These are phyloP conservation scores for Saturnispora sanitii DNA, from an alignment of 805 yeast species.

Conservation along the genomic window DNA sequence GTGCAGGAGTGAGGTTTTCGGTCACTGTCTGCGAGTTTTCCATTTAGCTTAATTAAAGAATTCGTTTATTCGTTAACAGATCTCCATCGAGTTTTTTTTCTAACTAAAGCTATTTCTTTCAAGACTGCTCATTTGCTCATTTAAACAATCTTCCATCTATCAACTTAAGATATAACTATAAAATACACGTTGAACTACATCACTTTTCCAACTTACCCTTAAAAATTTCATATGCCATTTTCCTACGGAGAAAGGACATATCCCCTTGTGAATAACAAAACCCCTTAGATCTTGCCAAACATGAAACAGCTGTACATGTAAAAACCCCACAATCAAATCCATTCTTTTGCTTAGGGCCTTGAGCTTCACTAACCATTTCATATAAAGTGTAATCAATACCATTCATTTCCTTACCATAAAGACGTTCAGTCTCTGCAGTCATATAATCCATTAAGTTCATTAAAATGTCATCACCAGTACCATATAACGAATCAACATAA, in stretches of 20 bases:
- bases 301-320: conserved; percentile 67
- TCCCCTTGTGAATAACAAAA: conserved; percentile 56
- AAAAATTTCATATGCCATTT: conserved; percentile 57
- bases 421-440: conserved; percentile 52
- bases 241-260: conserved; percentile 55
- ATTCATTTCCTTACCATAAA: conserved; percentile 30
- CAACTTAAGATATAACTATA: neutral
- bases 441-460: conserved; percentile 50
- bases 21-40: conserved; percentile 1
- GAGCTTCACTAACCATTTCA: conserved; percentile 18
- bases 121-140: too few relatives aligned
- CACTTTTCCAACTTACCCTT: conserved; percentile 11
- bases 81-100: neutral
- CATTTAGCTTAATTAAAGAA: neutral
- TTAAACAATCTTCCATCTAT: neutral
- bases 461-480: conserved; percentile 37
- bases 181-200: too few relatives aligned
- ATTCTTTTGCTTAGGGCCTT: conserved; percentile 74
- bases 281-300: conserved; percentile 40
- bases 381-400: conserved; percentile 24
- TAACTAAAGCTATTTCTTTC: too few relatives aligned
- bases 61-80: neutral
- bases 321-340: conserved; percentile 96
- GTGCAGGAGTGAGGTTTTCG: conserved; percentile 9
- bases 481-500: conserved; percentile 71